phyloP scores from a whole-genome alignment of 352 stramenopile species.

The Phytophthora boehmeriae region DNA sequence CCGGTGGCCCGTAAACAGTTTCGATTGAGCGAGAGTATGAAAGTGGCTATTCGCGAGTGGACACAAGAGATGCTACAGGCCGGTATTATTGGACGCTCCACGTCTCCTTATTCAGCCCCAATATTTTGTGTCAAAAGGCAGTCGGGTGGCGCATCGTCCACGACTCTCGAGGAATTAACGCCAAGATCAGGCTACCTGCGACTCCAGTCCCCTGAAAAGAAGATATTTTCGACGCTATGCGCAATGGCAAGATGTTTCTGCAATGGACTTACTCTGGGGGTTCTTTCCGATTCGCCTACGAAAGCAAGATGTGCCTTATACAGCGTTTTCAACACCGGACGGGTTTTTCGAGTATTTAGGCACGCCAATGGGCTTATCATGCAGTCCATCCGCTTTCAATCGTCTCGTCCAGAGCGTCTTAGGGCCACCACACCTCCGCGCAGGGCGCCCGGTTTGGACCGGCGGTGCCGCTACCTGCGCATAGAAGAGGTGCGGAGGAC shows the following conservation, averaged over 20 bases:
- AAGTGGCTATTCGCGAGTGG: not conserved
- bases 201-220: not conserved
- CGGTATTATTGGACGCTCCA: not conserved
- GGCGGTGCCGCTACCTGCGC: no score
- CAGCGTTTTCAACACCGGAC: not conserved
- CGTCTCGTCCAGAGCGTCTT: conserved; percentile 6
- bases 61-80: not conserved
- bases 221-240: conserved; percentile 5
- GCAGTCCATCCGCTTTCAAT: conserved; percentile 1
- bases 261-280: not conserved
- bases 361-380: conserved; percentile 1
- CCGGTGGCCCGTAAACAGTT: not conserved
- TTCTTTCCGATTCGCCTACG: conserved; percentile 4
- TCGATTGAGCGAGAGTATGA: not conserved
- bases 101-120: not conserved
- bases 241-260: conserved; percentile 1
- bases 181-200: not conserved
- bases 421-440: no score
- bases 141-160: not conserved
- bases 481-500: no score
- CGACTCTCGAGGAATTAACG: not conserved
- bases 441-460: no score
- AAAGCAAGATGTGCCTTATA: conserved; percentile 3
- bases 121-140: not conserved
- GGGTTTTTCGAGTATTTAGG: conserved; percentile 6